phyloP scores from a whole-genome alignment of 2,329 filamentous ascomycete species.

The Talaromyces sp. region DNA sequence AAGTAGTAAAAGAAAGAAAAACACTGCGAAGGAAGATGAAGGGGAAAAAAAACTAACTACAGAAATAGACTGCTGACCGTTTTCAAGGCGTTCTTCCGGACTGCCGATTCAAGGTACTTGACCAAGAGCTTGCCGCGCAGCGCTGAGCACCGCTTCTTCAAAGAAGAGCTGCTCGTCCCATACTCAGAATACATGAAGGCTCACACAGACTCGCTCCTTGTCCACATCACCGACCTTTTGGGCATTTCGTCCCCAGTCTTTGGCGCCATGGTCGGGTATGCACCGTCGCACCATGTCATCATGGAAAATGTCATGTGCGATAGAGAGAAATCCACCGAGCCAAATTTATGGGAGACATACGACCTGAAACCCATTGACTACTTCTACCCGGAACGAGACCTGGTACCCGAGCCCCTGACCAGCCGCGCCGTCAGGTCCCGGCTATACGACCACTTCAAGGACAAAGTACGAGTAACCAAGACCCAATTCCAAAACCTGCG shows the following conservation, averaged over 20 bases:
- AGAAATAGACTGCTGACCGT: not conserved
- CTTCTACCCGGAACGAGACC: conserved; percentile 71
- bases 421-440: conserved; percentile 62
- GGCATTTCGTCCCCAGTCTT: conserved; percentile 53
- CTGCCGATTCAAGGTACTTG: conserved; percentile 61
- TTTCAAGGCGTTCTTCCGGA: conserved; percentile 64
- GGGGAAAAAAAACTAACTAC: not conserved
- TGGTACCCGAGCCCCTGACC: conserved; percentile 60
- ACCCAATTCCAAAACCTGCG: conserved; percentile 55
- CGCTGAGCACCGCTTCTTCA: conserved; percentile 69
- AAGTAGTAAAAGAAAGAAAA: too few species aligned
- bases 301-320: conserved; percentile 73
- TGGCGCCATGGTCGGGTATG: conserved; percentile 55
- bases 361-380: conserved; percentile 71
- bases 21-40: too few species aligned
- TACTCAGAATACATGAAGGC: conserved; percentile 62
- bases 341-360: conserved; percentile 62
- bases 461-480: conserved; percentile 56
- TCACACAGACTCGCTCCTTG: conserved; percentile 58
- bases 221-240: conserved; percentile 68
- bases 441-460: conserved; percentile 63
- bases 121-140: conserved; percentile 66
- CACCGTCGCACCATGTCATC: conserved; percentile 68
- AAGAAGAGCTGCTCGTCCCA: conserved; percentile 59
- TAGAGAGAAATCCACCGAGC: conserved; percentile 40